Evolutionary conservation across 805 yeast species (phyloP).

Genomic region (Starmerella etchellsii): DNA sequence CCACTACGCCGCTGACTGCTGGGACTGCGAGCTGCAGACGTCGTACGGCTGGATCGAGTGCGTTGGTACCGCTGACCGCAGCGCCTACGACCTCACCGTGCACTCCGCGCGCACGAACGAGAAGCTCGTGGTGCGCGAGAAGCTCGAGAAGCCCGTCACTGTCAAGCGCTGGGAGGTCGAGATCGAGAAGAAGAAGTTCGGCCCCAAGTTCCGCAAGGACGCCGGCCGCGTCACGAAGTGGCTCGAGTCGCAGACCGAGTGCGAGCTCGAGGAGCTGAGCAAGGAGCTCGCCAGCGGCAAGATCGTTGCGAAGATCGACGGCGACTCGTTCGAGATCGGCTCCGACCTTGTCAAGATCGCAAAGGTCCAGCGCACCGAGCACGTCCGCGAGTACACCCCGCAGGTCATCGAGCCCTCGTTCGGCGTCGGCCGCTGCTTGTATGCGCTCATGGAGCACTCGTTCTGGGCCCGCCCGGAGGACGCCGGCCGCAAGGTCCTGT

Average conservation of each 20-base stretch:
- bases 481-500: constrained; percentile 73
- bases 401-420: constrained; percentile 98
- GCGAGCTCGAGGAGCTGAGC: constrained; percentile 67
- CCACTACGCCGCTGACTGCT: constrained; percentile 97
- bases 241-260: constrained; percentile 64
- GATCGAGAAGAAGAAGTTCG: constrained; percentile 87
- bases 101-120: constrained; percentile 92
- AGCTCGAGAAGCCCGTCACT: constrained; percentile 68
- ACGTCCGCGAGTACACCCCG: constrained; percentile 89
- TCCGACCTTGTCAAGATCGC: constrained; percentile 58
- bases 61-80: constrained; percentile 99
- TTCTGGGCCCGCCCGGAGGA: constrained; percentile 94
- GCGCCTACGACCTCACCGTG: constrained; percentile 92
- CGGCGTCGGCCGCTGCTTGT: constrained; percentile 95
- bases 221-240: constrained; percentile 84
- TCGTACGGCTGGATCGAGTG: constrained; percentile 99
- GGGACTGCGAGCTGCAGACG: constrained; percentile 96
- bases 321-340: constrained; percentile 61
- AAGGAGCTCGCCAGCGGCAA: constrained; percentile 55
- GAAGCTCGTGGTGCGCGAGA: constrained; percentile 86
- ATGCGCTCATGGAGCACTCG: constrained; percentile 82
- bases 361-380: constrained; percentile 70
- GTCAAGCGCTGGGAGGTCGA: constrained; percentile 77
- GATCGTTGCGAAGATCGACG: constrained; percentile 56
- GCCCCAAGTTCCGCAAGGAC: constrained; percentile 94